Base-by-base conservation (phyloP, 2,329 filamentous ascomycete species). In the Pezicula rhizophila region DNA sequence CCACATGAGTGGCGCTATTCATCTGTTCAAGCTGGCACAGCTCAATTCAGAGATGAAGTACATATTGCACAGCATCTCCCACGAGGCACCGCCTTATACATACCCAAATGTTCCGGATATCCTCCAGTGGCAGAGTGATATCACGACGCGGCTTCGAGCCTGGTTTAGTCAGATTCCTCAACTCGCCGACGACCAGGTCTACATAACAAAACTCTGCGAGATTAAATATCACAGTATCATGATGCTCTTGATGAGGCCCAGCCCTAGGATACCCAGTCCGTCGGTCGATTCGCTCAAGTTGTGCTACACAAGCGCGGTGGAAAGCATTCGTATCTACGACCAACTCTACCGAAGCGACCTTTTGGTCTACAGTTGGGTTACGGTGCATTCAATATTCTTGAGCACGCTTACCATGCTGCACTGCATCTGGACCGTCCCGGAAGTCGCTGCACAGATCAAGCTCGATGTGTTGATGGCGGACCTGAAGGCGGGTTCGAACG, bases 41-140 rank as follows among this genome's bases (percentile, higher is more conserved):
- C 63, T 78, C 5, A 79, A 78, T 48, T 79, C 77, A 0, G 76
- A 79, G 55, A 77, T 79, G n/a, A 79, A 79, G 60, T 78, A 78
- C 42, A 66, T 79, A 2, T 70, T 75, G 33, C 76, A 79, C 47
- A 78, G 75, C 46, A 69, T 79, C 46, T 68, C 69, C n/a, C 66
- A 70, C 20, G 66, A 70, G 4, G 64, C 68, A 0, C 75, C 75
- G 0, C 60, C 60, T 6, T 78, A 78, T 46, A 72, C 75, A 0
- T 76, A 72, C 35, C 75, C 75, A 0, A 63, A 67, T 2, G 63
- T 76, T 1, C 62, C 66, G 7, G 67, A 76, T 40, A 68, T 76
- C 3, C 55, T 66, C 14, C 56, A 62, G 1, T 79, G 76, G 76
- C 74, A 78, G 46, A 58, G 52, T 2, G 66, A 65, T 7, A 70